Conservation (phyloP, 1,284 basidiomycete species). For the Irpex sp. region DNA sequence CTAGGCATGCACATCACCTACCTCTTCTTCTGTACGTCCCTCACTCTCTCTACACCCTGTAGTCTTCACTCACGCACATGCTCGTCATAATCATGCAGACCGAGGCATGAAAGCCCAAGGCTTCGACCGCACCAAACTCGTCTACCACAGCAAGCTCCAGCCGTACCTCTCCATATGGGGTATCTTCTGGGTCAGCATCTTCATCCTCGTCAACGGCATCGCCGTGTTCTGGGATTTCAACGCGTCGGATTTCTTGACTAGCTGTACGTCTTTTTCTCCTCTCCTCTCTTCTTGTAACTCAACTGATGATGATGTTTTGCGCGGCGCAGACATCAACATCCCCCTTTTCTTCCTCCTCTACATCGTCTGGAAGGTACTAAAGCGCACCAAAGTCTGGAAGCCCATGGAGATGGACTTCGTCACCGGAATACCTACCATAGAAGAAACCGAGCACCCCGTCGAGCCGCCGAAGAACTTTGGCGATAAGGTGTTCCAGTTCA, state of each 20-base stretch:
- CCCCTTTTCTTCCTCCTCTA: conserved; percentile 49
- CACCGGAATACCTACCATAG: conserved; percentile 51
- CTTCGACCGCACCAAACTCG: conserved; percentile 48
- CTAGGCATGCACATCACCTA: conserved; percentile 71
- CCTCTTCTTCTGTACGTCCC: conserved; percentile 59
- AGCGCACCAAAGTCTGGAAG: conserved; percentile 49
- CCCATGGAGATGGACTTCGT: conserved; percentile 59
- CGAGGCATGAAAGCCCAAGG: conserved; percentile 58
- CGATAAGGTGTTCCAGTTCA: conserved; percentile 32
- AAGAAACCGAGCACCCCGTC: conserved; percentile 48
- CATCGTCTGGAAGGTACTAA: conserved; percentile 49
- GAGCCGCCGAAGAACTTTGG: conserved; percentile 32
- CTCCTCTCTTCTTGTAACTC: background rate
- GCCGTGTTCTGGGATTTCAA: conserved; percentile 45
- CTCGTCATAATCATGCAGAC: conserved; percentile 26
- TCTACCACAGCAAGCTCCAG: conserved; percentile 50
- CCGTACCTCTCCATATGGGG: conserved; percentile 37
- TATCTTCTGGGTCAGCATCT: conserved; percentile 34
- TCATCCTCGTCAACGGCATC: conserved; percentile 39
- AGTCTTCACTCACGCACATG: background rate
- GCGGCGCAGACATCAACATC: conserved; percentile 44
- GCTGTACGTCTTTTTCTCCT: conserved; percentile 36
- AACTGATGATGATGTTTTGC: no score
- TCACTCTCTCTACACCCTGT: background rate
- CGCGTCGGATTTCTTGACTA: conserved; percentile 56